Base-by-base conservation (phyloP, 108 stramenopile genomes). In the Cyclotella baltica region DNA sequence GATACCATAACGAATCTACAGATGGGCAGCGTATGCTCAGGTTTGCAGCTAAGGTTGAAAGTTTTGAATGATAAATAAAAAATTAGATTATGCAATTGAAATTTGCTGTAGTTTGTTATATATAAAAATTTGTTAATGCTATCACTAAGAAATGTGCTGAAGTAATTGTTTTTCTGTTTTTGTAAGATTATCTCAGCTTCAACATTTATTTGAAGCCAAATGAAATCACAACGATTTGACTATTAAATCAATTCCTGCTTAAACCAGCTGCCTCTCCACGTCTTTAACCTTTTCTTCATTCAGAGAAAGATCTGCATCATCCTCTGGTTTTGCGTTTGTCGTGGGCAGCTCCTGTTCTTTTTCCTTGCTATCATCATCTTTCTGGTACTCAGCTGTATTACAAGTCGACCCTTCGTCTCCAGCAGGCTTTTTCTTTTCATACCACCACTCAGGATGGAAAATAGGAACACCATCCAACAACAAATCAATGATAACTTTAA, bases 401-500 rank as follows among this genome's bases (percentile, higher is more conserved):
- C 35, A 29, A 30, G 31, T 34, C n/a, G n/a, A n/a, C 30, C 20
- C 59, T 64, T 3, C 36, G 0, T 64, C 63, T 11, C 31, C 63
- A 1, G 16, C 25, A 1, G 31, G 4, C 38, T 58, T 20, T 33
- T 75, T 67, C 30, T 67, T 57, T 37, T 46, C 48, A 40, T 48
- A 20, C 78, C 78, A 73, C 78, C 78, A 80, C 36, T 58, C 65
- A 28, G 35, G 40, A 40, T 61, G 71, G 52, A 68, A 80, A 58
- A 80, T 80, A 9, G 78, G 78, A 34, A 73, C 64, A 48, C 72
- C 72, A 62, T 66, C 72, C 25, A 57, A 10, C 2, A 80, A 27
- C 66, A 73, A 65, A 13, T 38, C 47, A 58, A 84, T 13, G n/a
- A 89, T 50, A 10, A 87, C 57, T 48, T 87, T 81, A 30, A 82